Evolutionary conservation across 495 filamentous ascomycete species (phyloP), one percentile per base, ranked within the genome.

Genomic region (Trypethelium eluteriae): DNA sequence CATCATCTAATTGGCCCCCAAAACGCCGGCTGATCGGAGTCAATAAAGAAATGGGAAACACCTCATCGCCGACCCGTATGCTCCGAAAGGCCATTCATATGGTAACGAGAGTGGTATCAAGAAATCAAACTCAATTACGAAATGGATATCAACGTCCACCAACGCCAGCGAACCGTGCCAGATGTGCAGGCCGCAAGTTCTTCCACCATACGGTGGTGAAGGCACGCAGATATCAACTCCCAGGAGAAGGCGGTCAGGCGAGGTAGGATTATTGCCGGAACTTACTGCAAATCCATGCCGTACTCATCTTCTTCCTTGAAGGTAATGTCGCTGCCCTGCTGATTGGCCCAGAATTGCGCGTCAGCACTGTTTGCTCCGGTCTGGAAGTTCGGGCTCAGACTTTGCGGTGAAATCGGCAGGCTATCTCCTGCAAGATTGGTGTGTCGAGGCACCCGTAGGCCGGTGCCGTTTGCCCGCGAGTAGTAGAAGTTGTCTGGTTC

Each of bases 261-360:
- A 25, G 25, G 25, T 25, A 25, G 25, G 25, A 25, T 25, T 25
- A 25, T 25, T 25, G 25, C 25, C 25, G 25, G 11, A 59, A 53
- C 39, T 78, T 73, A 86, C 63, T 79, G 83, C 76, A 88, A 84
- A 69, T 96, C 91, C 91, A 94, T 94, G 63, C 82, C 82, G 68
- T 89, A 92, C 72, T 93, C 91, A 69, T 96, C 92, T 75, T 96
- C 92, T 73, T 96, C 92, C 75, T 96, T 96, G 79, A 96, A 92
- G 72, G 83, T 83, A 39, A 47, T 56, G 50, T 69, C 36, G 46
- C 36, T 68, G 14, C 4, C 84, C 62, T 89, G 85, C 64, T 84
- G 85, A 62, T 81, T 81, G 46, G 82, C 85, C 85, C 92, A 91
- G 76, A 87, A 93, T 65, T 90, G 86, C 4, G 77, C 71, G 75